These are phyloP conservation scores for Cryptosporidium bovis DNA, from an alignment of 169 alveolate species.

Conservation along the genomic window DNA sequence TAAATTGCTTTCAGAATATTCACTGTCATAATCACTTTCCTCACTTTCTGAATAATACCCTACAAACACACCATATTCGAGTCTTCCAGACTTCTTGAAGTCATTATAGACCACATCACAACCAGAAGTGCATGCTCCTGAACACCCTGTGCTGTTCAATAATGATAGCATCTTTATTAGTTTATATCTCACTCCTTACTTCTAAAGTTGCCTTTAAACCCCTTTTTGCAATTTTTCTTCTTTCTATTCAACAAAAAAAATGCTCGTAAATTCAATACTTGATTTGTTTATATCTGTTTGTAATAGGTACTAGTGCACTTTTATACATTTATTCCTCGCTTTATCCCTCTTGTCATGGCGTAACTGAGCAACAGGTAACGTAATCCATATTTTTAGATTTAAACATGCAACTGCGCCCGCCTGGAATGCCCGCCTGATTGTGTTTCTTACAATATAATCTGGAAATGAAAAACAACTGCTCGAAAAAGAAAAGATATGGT, in stretches of 20 bases:
- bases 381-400: slow-evolving; percentile 15
- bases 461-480: no score
- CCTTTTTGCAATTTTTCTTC: no score
- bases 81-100: slow-evolving; percentile 32
- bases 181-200: background rate
- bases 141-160: slow-evolving; percentile 44
- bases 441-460: no score
- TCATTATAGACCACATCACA: slow-evolving; percentile 33
- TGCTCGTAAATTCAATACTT: no score
- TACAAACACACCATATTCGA: slow-evolving; percentile 71
- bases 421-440: background rate
- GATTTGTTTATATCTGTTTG: no score
- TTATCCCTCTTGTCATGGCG: background rate
- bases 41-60: slow-evolving; percentile 69
- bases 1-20: background rate
- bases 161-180: slow-evolving; percentile 29
- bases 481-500: no score
- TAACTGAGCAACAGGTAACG: slow-evolving; percentile 24
- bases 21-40: slow-evolving; percentile 24
- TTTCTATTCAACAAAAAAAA: no score
- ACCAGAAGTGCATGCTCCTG: slow-evolving; percentile 48
- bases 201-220: background rate
- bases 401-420: slow-evolving; percentile 40
- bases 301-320: no score
- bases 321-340: background rate